Evolutionary conservation across 805 yeast genomes (phyloP), one percentile per base, ranked within the genome.

Genomic region (Ogataea nonfermentans): DNA sequence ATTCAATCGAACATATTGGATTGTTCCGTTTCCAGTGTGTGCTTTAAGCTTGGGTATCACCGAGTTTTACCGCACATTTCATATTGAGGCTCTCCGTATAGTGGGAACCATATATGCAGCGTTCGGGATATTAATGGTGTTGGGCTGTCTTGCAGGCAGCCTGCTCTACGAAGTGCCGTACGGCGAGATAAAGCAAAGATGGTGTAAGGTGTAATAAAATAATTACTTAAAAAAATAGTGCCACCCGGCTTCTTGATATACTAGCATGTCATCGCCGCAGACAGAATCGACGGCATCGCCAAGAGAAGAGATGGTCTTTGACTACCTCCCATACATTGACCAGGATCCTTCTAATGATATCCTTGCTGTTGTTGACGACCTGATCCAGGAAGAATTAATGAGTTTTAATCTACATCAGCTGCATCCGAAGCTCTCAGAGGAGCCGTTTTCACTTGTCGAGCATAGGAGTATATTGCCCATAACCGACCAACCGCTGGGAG

Each of bases 21-120:
- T 87, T 15, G 74, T 84, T 69, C 81, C 95, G 47, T 88, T 87
- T 77, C 95, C 95, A 4, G 52, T 85, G 52, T 95, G 95, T 3
- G 85, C 91, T 0, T 76, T 84, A 78, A 67, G 83, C 1, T 53
- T 83, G 11, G 79, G 85, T 1, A 68, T 78, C 41, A 62, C 66
- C 10, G 73, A 76, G 49, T 56, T 86, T 12, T 79, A 68, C 29
- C 48, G 43, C 4, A 54, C 71, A 3, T 73, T 69, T 45, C 71
- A 36, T 14, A 59, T 81, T 53, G 59, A 61, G 20, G 73, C 82
- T 0, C 81, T 84, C 59, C 70, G 77, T 42, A 80, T 79, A 4
- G 48, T 86, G 16, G 75, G 83, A 10, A 68, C 80, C 3, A 70
- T 84, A 1, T 83, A 81, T 51, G 83, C 79, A 0, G 68, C 65